These are phyloP conservation scores for Pseudogymnoascus sp. DNA, from an alignment of 2,329 filamentous ascomycete species.

Conservation along the genomic window DNA sequence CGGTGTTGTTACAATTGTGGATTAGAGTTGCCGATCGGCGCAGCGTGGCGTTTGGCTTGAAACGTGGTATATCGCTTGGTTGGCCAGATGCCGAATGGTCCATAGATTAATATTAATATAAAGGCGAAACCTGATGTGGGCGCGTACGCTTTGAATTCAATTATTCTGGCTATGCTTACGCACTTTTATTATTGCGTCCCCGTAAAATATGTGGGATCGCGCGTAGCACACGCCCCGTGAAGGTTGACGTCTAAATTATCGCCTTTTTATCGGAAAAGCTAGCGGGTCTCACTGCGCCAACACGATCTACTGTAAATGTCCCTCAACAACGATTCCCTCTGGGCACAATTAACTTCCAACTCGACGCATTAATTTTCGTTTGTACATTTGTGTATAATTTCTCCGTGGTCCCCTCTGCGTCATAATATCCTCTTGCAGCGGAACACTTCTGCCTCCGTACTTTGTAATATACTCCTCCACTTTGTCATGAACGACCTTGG, in stretches of 20 bases:
- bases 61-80: background rate
- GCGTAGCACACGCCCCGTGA: background rate
- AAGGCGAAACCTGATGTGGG: background rate
- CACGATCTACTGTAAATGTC: background rate
- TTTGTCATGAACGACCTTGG: background rate
- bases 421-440: background rate
- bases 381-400: background rate
- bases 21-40: constrained; percentile 1
- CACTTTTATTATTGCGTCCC: background rate
- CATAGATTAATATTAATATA: background rate
- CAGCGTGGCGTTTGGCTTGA: background rate
- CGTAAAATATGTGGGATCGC: background rate
- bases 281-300: background rate
- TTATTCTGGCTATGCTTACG: background rate
- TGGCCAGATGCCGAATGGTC: background rate
- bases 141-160: background rate
- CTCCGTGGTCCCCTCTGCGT: background rate
- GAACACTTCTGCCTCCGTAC: background rate
- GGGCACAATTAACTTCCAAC: background rate
- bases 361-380: background rate
- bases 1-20: constrained; percentile 5
- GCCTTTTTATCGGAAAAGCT: background rate
- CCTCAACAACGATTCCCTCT: background rate
- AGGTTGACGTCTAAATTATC: background rate
- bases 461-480: background rate